phyloP scores from a whole-genome alignment of 176 grass and related monocot genomes.

The Cenchrus purpureus region DNA sequence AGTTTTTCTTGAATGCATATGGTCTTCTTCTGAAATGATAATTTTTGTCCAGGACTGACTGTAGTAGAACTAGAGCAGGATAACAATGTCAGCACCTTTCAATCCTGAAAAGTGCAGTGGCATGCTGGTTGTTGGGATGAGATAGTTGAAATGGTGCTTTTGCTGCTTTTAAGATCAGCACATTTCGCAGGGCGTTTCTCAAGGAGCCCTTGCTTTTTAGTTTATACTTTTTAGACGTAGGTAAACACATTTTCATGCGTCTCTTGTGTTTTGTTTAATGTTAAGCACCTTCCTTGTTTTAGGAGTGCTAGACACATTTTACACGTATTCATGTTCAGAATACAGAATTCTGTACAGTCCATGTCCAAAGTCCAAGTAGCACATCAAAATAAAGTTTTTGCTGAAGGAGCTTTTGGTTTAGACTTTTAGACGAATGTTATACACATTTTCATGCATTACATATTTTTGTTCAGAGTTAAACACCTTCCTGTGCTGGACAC shows the following conservation, averaged over 20 bases:
- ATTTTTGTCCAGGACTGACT: neutral
- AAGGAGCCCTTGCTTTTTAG: neutral
- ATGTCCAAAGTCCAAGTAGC: neutral
- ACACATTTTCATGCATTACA: neutral
- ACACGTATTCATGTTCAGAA: neutral
- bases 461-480: too few relatives aligned
- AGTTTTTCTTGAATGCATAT: neutral
- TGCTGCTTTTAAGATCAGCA: slow-evolving; percentile 18
- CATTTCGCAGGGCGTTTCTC: neutral
- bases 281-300: neutral
- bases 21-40: neutral
- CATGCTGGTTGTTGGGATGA: neutral
- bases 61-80: neutral
- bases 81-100: neutral
- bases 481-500: neutral
- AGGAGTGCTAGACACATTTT: neutral
- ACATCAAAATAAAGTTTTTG: neutral
- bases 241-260: neutral
- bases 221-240: neutral
- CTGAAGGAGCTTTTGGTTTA: neutral
- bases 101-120: slow-evolving; percentile 27
- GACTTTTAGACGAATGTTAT: neutral
- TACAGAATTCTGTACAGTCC: neutral
- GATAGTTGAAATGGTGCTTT: neutral
- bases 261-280: too few relatives aligned